Base-by-base conservation (phyloP, 2,329 filamentous ascomycete genomes). In the Cercospora citrullina region DNA sequence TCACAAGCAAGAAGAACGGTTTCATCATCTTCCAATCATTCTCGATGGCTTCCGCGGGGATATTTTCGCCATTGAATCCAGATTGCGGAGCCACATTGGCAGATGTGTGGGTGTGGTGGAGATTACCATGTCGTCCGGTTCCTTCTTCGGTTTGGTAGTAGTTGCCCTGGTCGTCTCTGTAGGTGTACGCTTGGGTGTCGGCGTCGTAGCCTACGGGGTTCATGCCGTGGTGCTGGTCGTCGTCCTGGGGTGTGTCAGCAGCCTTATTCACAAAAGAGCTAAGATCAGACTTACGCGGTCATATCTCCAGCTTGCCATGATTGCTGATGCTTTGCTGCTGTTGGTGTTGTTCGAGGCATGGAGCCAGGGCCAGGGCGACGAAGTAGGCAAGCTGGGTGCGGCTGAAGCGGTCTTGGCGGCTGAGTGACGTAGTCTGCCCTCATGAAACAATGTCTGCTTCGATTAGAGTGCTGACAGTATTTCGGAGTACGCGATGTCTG, bases 141-240 rank as follows among this genome's bases (percentile, higher is more conserved):
- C 42, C 67, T 51, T 69, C 65, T 10, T 63, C 63, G 28, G 65
- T 66, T 53, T 65, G 64, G 28, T 67, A 66, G 58, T 53, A 42
- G 23, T 64, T 66, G 33, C 67, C 67, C 14, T 30, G 55, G 21
- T 57, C 18, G 39, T 71, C 66, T 51, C 55, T 63, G 36, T 64
- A 69, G 1, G 68, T 72, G 63, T 72, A 72, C 12, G 48, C 60
- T 36, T 68, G 63, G 8, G 67, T 68, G 33, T 72, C 68, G 33
- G 64, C 70, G 30, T 72, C 70, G 63, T 72, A 72, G 60, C 68
- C 68, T 12, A 72, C 65, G 16, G 66, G 51, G 10, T 68, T 36
- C 65, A 69, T 68, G 30, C 65, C 66, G 23, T 62, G 60, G 23
- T 62, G 60, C 33, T 62, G 39, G 48, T 62, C 18, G 51, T 57